phyloP scores from a whole-genome alignment of 306 rosid species.

The Coriaria nepalensis region DNA sequence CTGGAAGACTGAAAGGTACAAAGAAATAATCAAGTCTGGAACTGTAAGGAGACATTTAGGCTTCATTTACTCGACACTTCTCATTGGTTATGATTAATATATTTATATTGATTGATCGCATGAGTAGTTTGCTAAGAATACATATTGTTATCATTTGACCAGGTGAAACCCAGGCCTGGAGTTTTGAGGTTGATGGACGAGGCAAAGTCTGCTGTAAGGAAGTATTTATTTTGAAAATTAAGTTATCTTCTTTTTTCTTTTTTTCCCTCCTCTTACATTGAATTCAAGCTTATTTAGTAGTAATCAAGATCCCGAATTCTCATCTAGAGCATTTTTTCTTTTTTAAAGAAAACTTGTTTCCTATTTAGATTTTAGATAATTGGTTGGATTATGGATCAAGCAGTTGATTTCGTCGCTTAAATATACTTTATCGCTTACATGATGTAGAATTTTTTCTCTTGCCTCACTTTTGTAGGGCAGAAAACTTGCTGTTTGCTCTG shows the following conservation, averaged over 20 bases:
- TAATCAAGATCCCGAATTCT: too few species aligned
- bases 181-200: conserved; percentile 91
- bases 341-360: too few species aligned
- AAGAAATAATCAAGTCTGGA: conserved; percentile 93
- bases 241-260: neutral
- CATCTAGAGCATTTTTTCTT: too few species aligned
- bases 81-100: neutral
- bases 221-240: conserved; percentile 6
- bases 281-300: too few species aligned
- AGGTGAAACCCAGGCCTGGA: conserved; percentile 94
- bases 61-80: conserved; percentile 8
- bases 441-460: conserved; percentile 2
- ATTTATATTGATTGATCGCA: conserved; percentile 3
- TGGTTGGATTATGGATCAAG: too few species aligned
- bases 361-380: too few species aligned
- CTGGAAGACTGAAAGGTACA: conserved; percentile 96
- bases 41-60: conserved; percentile 39
- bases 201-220: conserved; percentile 80
- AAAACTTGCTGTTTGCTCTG: conserved; percentile 86
- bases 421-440: conserved; percentile 3
- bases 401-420: conserved; percentile 12
- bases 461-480: conserved; percentile 44
- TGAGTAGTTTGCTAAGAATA: conserved; percentile 2
- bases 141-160: conserved; percentile 8
- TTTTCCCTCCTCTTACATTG: too few species aligned